Base-by-base conservation (phyloP, 2,329 filamentous ascomycete species). In the Didymella lethalis region DNA sequence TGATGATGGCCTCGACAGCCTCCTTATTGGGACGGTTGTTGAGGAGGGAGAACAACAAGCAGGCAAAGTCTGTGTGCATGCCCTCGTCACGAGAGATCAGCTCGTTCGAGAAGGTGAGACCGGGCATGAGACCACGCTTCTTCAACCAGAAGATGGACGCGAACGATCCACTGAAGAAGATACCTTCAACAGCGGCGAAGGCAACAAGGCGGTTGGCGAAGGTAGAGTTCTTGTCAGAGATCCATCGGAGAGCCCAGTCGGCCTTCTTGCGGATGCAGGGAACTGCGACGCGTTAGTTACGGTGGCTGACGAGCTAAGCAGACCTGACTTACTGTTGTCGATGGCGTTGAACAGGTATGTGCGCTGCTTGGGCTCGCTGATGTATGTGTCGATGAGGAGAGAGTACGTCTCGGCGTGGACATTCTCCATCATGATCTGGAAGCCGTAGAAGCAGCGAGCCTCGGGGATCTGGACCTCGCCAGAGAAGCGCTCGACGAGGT, bases 341-440 rank as follows among this genome's bases (percentile, higher is more conserved):
- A 99, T 96, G 73, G 95, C 95, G 75, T 99, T 97, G 84, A 99
- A 98, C 57, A 99, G 90, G 78, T 98, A 93, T 63, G 87, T 90
- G 70, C 92, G 89, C 84, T 99, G 94, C 77, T 91, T 90, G 64
- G 92, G 91, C 84, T 99, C 95, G 86, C 96, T 97, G 83, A 99
- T 96, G 81, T 99, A 99, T 64, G 94, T 97, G 80, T 99, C 95
- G 78, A 99, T 99, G 77, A 99, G 89, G 34, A 99, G 89, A 20
- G 94, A 98, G 87, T 99, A 99, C 54, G 95, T 99, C 84, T 99
- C 95, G 16, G 95, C 97, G 86, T 99, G 95, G 75, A 99, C 97
- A 84, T 99, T 99, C 86, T 99, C 95, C 92, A 99, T 98, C 95
- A 99, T 99, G 84, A 98, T 98, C 84, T 99, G 95, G 87, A 99